phyloP scores from a whole-genome alignment of 202 grass and related monocot species.

The Panicum hallii region DNA sequence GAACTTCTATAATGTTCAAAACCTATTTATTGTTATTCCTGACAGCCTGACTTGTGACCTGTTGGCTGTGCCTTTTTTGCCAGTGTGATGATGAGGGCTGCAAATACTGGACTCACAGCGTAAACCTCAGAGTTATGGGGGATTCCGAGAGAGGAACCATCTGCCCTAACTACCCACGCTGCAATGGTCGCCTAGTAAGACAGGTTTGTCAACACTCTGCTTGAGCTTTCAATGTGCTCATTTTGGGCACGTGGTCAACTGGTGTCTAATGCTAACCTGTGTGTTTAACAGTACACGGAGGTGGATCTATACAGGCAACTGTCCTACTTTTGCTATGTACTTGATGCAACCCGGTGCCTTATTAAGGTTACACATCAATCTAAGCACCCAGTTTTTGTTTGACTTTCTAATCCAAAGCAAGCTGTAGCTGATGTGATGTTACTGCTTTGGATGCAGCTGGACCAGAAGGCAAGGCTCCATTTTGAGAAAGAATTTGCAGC shows the following conservation, averaged over 20 bases:
- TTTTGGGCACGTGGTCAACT: slow-evolving; percentile 23
- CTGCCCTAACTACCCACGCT: slow-evolving; percentile 88
- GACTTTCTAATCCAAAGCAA: slow-evolving; percentile 9
- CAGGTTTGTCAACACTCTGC: slow-evolving; percentile 52
- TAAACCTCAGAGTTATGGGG: slow-evolving; percentile 91
- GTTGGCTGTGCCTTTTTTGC: slow-evolving; percentile 30
- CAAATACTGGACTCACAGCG: slow-evolving; percentile 71
- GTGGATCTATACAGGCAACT: slow-evolving; percentile 91
- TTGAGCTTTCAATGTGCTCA: slow-evolving; percentile 29
- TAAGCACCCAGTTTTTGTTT: slow-evolving; percentile 1
- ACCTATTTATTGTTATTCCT: slow-evolving; percentile 11
- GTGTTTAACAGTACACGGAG: slow-evolving; percentile 78
- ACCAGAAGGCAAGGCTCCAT: slow-evolving; percentile 62
- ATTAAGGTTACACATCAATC: slow-evolving; percentile 67
- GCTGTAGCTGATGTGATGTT: slow-evolving; percentile 30
- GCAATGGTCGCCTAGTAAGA: slow-evolving; percentile 80
- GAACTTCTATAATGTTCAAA: background rate
- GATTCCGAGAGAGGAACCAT: slow-evolving; percentile 87
- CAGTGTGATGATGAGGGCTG: slow-evolving; percentile 93
- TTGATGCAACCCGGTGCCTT: slow-evolving; percentile 76
- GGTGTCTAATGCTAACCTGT: slow-evolving; percentile 41
- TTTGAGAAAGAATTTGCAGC: slow-evolving; percentile 75
- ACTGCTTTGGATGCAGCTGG: slow-evolving; percentile 59
- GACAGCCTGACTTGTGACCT: slow-evolving; percentile 31
- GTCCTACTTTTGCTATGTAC: slow-evolving; percentile 88